Evolutionary conservation across 441 rosid genomes (phyloP).

Genomic region (Erysimum pusillum): DNA sequence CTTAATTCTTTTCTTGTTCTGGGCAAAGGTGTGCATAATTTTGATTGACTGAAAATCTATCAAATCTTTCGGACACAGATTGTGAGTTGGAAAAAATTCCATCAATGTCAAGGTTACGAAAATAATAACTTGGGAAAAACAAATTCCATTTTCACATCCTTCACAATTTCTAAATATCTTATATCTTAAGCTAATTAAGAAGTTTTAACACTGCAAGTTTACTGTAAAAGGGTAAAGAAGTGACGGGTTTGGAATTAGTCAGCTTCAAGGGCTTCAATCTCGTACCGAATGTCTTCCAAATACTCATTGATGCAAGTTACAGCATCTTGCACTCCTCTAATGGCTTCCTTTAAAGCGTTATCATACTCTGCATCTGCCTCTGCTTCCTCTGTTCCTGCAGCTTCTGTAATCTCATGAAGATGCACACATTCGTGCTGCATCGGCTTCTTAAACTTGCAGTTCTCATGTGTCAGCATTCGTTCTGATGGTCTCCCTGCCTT

Average conservation of each 20-base stretch:
- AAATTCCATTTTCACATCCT: conserved; percentile 27
- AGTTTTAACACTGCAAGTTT: conserved; percentile 11
- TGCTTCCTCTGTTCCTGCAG: conserved; percentile 80
- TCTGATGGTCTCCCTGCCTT: conserved; percentile 87
- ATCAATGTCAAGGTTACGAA: not conserved
- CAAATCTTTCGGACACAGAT: not conserved
- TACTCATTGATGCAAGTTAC: conserved; percentile 82
- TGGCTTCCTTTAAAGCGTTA: conserved; percentile 85
- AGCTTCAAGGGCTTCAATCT: conserved; percentile 73
- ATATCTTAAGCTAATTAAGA: conserved; percentile 20
- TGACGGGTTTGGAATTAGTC: conserved; percentile 42
- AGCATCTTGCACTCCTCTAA: conserved; percentile 87
- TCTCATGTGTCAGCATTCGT: conserved; percentile 72
- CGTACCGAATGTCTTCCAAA: conserved; percentile 80
- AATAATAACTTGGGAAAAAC: not conserved
- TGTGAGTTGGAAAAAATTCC: not conserved
- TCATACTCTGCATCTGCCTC: conserved; percentile 87
- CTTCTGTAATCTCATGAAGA: conserved; percentile 83
- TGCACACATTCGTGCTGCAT: conserved; percentile 80
- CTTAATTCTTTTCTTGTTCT: not conserved
- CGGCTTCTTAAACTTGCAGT: conserved; percentile 73
- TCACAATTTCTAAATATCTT: conserved; percentile 15
- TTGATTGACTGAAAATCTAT: not conserved
- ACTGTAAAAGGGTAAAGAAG: not conserved
- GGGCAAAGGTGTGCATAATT: conserved; percentile 7